phyloP scores from a whole-genome alignment of 2,329 filamentous ascomycete genomes.

The Nemania sp. region DNA sequence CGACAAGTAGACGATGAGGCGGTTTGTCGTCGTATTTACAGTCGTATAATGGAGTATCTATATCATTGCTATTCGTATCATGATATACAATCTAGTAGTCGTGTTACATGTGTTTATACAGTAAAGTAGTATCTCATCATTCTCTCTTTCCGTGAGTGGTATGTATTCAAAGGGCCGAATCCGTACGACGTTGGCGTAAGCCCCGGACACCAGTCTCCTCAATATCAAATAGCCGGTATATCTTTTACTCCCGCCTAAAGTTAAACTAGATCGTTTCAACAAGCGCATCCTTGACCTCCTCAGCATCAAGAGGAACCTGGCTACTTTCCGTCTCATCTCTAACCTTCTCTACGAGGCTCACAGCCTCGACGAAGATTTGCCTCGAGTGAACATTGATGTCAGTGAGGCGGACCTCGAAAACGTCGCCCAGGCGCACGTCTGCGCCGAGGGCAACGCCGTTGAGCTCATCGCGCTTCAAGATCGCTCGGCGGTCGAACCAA shows the following conservation, averaged over 20 bases:
- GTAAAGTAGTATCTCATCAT: slow-evolving; percentile 1
- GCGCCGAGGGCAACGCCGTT: slow-evolving; percentile 53
- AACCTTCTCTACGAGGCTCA: slow-evolving; percentile 49
- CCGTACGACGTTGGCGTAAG: slow-evolving; percentile 3
- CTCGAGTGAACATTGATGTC: slow-evolving; percentile 64
- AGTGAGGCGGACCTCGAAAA: slow-evolving; percentile 67
- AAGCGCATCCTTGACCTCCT: background rate
- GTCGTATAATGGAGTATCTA: background rate
- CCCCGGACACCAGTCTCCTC: background rate
- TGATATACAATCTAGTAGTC: slow-evolving; percentile 1
- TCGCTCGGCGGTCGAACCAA: slow-evolving; percentile 62
- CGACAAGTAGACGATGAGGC: background rate
- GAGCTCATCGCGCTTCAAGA: slow-evolving; percentile 56
- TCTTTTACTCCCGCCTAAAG: background rate
- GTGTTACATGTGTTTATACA: slow-evolving; percentile 21
- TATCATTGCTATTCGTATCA: background rate
- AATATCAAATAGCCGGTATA: background rate
- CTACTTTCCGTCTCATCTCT: background rate
- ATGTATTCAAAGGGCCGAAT: background rate
- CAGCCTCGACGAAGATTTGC: slow-evolving; percentile 60
- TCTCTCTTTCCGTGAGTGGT: background rate
- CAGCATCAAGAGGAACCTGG: slow-evolving; percentile 2
- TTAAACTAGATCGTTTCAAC: slow-evolving; percentile 1
- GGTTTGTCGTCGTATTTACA: background rate
- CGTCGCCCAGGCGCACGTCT: slow-evolving; percentile 63